Evolutionary conservation across 2,329 filamentous ascomycete genomes (phyloP).

Genomic region (Hypoxylon sp.): DNA sequence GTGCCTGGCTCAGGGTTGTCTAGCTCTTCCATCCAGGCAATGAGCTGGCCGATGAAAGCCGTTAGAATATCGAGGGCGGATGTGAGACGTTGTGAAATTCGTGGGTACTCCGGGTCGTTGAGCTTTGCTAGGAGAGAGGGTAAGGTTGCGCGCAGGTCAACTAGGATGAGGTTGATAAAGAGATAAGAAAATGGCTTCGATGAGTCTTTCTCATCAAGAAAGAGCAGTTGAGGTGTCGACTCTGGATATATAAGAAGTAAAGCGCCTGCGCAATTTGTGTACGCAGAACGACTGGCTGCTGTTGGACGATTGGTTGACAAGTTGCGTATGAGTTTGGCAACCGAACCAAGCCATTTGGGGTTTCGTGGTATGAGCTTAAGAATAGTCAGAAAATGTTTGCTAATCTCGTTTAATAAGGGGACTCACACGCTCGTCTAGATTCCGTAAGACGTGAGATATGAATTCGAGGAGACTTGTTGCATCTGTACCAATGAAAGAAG

Average conservation of each 20-base stretch:
- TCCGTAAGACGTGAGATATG: slow-evolving; percentile 66
- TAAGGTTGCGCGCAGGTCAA: slow-evolving; percentile 75
- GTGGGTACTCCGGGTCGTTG: slow-evolving; percentile 67
- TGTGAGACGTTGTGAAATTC: slow-evolving; percentile 67
- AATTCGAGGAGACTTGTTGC: slow-evolving; percentile 72
- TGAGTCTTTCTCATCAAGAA: slow-evolving; percentile 60
- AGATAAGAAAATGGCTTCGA: slow-evolving; percentile 73
- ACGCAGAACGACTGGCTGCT: slow-evolving; percentile 68
- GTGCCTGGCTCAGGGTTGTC: slow-evolving; percentile 41
- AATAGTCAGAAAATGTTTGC: slow-evolving; percentile 23
- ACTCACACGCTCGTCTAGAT: slow-evolving; percentile 64
- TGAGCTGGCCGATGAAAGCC: slow-evolving; percentile 71
- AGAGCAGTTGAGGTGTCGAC: slow-evolving; percentile 65
- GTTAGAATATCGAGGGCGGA: slow-evolving; percentile 75
- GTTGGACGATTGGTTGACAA: slow-evolving; percentile 70
- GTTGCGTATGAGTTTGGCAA: slow-evolving; percentile 65
- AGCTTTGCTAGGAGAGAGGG: slow-evolving; percentile 72
- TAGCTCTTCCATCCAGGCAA: slow-evolving; percentile 68
- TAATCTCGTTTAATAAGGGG: background rate
- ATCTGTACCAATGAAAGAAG: slow-evolving; percentile 71
- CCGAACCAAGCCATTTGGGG: slow-evolving; percentile 67
- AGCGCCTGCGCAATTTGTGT: slow-evolving; percentile 70
- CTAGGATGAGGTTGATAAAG: slow-evolving; percentile 74
- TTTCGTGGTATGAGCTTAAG: slow-evolving; percentile 63
- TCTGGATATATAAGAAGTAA: slow-evolving; percentile 70